Evolutionary conservation across 306 rosid genomes (phyloP), one percentile per base, ranked within the genome.

Genomic region (Chamaecrista fasciculata): DNA sequence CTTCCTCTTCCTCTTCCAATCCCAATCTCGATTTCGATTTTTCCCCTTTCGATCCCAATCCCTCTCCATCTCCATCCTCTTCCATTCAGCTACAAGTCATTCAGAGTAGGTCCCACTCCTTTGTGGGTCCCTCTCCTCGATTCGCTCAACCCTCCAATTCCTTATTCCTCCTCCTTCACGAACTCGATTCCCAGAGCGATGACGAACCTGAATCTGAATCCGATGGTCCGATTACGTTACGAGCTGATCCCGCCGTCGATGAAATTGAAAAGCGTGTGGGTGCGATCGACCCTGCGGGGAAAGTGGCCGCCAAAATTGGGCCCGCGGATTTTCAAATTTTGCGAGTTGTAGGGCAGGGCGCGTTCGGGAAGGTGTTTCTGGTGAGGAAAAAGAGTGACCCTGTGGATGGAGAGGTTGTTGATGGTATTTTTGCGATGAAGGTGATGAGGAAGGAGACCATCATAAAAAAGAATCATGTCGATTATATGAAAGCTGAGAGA

Each of bases 71-170:
- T 20, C 65, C 75, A 29, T 68, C 85, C 29, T 2, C 74, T 5
- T 5, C 66, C 12, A 19, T 78, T 29, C 70, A 88, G 79, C 73
- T 91, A 1, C 89, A 31, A 1, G 79, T 93, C 33, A 88, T 93
- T 61, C 85, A 78, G 70, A 81, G 91, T 67, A 81, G 98, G 83
- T 85, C 97, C 78, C 98, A 90, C 80, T 94, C 98, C 76, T 86
- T 94, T 70, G 96, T 93, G 67, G 98, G 98, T 12, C 98, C 98
- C 58, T 90, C 96, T 49, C 98, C 98, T 0, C 94, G 86, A 69
- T 61, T 77, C 56, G 60, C 88, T 11, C 76, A 83, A 2, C 2
- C 87, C 61, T 29, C 84, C 40, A 44, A 76, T 60, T 59, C 79
- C 31, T 83, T n/a, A n/a, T n/a, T 86, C 65, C 80, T 83, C 46